phyloP scores from a whole-genome alignment of 208 protist species.

The Trypanosoma vivax region DNA sequence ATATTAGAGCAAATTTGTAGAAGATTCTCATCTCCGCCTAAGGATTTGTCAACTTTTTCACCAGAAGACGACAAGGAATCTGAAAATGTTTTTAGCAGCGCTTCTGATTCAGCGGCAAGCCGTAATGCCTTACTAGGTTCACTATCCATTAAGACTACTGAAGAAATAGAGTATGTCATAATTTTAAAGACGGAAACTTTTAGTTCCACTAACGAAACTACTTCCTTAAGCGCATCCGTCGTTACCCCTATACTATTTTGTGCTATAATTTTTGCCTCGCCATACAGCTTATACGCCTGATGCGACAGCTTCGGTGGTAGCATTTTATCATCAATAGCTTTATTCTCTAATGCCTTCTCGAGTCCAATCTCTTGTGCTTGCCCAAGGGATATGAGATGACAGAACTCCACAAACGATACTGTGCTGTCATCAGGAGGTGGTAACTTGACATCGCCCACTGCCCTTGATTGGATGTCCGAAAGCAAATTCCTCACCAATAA shows the following conservation, averaged over 20 bases:
- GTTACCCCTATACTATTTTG: conserved; percentile 14
- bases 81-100: conserved; percentile 14
- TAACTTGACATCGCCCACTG: conserved; percentile 30
- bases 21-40: conserved; percentile 26
- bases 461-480: conserved; percentile 27
- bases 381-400: conserved; percentile 33
- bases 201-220: conserved; percentile 29
- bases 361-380: conserved; percentile 66
- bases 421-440: conserved; percentile 27
- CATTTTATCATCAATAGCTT: conserved; percentile 25
- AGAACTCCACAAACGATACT: conserved; percentile 23
- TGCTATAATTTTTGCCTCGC: conserved; percentile 17
- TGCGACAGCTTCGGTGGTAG: conserved; percentile 36
- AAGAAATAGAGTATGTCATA: conserved; percentile 39
- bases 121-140: conserved; percentile 29
- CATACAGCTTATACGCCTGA: conserved; percentile 49
- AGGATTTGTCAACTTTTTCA: conserved; percentile 28
- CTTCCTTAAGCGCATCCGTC: conserved; percentile 22
- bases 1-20: conserved; percentile 23
- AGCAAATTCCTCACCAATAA: conserved; percentile 25
- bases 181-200: conserved; percentile 48
- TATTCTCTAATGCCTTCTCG: conserved; percentile 30
- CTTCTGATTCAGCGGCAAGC: conserved; percentile 25
- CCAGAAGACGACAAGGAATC: conserved; percentile 22
- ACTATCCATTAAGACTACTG: conserved; percentile 30